Base-by-base conservation (phyloP, 192 early-diverging fungal species). In the Geosiphon pyriformis region DNA sequence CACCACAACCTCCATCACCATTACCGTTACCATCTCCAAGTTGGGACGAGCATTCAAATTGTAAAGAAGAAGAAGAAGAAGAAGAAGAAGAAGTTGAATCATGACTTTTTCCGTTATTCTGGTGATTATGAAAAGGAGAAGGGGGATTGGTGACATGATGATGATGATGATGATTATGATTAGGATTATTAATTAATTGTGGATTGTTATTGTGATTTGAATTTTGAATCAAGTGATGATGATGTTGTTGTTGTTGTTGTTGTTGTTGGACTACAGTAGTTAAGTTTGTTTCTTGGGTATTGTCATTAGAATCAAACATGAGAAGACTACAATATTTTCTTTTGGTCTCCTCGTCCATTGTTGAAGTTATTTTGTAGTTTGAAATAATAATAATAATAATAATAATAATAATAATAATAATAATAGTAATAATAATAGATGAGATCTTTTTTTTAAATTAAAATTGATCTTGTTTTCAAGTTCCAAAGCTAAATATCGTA, bases 251-350 rank as follows among this genome's bases (percentile, higher is more conserved):
- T 62, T 49, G 60, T 49, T 50, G 4, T 8, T 50, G 32, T 30
- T 57, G 17, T 31, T 10, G 6, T 57, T 29, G 25, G 2, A 15
- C 37, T 42, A n/a, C n/a, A n/a, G n/a, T 53, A 53, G 51, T 22
- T 25, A 25, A 42, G 18, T 2, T 25, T 25, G 10, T 29, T 11
- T 62, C 26, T 49, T 62, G 60, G 3, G 22, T 8, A 1, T 34
- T 17, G n/a, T 42, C 59, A 12, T 22, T 10, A 17, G 26, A 12
- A 1, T 62, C 60, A 50, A 62, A 62, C 60, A 62, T 62, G 11
- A 62, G 49, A 30, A 62, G 46, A 18, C 49, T 35, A 62, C 60
- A 62, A 62, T 49, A 49, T 31, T 62, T 62, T 49, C 31, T 62
- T 4, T 48, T 62, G 2, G 60, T 34, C 1, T 25, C 60, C 18